A percentile compares a stretch with the other conserved stretches of the same genome.
phyloP scores from a whole-genome alignment of 352 stramenopile genomes.

The Globisporangium barbulae region DNA sequence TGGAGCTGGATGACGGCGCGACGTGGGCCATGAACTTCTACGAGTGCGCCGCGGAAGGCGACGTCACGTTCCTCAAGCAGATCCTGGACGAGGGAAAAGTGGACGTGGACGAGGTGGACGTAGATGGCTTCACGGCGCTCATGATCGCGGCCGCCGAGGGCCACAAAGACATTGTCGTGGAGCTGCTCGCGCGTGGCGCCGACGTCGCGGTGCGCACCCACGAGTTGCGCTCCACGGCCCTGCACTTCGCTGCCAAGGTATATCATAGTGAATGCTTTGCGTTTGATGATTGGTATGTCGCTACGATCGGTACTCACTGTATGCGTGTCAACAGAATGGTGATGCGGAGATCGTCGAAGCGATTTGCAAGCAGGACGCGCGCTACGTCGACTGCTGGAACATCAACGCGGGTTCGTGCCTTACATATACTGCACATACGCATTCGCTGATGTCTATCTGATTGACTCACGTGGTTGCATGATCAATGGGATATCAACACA shows the following conservation, averaged over 20 bases:
- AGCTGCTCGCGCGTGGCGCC: slow-evolving; percentile 54
- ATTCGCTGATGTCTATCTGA: background rate
- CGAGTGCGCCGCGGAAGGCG: slow-evolving; percentile 66
- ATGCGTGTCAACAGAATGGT: slow-evolving; percentile 40
- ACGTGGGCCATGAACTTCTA: slow-evolving; percentile 72
- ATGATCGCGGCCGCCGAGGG: slow-evolving; percentile 82
- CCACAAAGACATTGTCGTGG: slow-evolving; percentile 48
- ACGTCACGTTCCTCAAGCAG: slow-evolving; percentile 53
- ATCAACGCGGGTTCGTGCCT: slow-evolving; percentile 43
- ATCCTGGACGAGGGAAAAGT: slow-evolving; percentile 62
- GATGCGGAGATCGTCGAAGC: slow-evolving; percentile 61
- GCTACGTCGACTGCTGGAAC: slow-evolving; percentile 64
- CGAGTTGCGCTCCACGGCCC: slow-evolving; percentile 67
- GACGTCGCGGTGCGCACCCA: slow-evolving; percentile 63
- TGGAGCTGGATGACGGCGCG: slow-evolving; percentile 51
- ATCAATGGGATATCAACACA: slow-evolving; percentile 4
- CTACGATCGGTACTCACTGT: background rate
- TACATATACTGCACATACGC: background rate
- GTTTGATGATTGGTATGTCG: background rate
- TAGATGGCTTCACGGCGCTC: slow-evolving; percentile 81
- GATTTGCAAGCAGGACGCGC: slow-evolving; percentile 59
- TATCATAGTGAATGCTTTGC: background rate
- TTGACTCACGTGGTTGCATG: background rate
- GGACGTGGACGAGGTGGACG: slow-evolving; percentile 67
- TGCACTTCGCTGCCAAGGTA: slow-evolving; percentile 83